Evolutionary conservation across 176 grass and related monocot genomes (phyloP).

Genomic region (Lolium perenne): DNA sequence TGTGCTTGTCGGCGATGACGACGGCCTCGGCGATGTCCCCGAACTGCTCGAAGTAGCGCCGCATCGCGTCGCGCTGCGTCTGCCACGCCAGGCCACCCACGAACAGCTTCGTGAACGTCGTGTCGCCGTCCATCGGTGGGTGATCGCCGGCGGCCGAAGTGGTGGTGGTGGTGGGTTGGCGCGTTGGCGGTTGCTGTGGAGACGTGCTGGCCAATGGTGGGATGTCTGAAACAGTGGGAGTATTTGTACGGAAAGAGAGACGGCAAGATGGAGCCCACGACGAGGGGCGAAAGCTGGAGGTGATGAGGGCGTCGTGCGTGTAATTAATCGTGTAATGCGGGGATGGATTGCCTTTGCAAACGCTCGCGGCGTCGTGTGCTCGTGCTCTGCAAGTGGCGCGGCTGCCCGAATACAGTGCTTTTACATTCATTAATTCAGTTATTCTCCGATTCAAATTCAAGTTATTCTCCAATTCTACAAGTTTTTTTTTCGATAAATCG

Average conservation of each 20-base stretch:
- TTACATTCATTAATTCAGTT: too few species aligned
- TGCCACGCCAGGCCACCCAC: slow-evolving; percentile 66
- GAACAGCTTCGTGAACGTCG: slow-evolving; percentile 66
- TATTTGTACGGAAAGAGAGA: slow-evolving; percentile 28
- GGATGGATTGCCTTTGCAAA: neutral
- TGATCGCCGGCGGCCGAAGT: neutral
- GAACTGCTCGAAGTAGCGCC: slow-evolving; percentile 61
- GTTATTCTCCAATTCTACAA: too few species aligned
- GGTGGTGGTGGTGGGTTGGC: slow-evolving; percentile 13
- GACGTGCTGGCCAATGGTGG: slow-evolving; percentile 7
- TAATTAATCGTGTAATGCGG: slow-evolving; percentile 1
- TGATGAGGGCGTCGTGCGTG: slow-evolving; percentile 24
- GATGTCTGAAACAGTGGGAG: slow-evolving; percentile 29
- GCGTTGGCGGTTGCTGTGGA: too few species aligned
- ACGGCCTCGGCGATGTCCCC: slow-evolving; percentile 65
- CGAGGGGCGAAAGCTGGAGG: slow-evolving; percentile 6
- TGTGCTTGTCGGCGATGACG: slow-evolving; percentile 73
- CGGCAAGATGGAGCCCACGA: slow-evolving; percentile 54
- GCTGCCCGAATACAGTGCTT: too few species aligned
- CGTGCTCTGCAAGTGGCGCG: neutral
- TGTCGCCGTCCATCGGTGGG: slow-evolving; percentile 49
- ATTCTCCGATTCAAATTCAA: too few species aligned
- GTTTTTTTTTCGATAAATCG: too few species aligned
- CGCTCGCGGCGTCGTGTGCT: neutral
- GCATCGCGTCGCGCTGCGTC: slow-evolving; percentile 58